A percentile compares a stretch with the other conserved stretches of the same genome.
phyloP scores from a whole-genome alignment of 1,139 yeast genomes.

The Oligophagozyma castellii region DNA sequence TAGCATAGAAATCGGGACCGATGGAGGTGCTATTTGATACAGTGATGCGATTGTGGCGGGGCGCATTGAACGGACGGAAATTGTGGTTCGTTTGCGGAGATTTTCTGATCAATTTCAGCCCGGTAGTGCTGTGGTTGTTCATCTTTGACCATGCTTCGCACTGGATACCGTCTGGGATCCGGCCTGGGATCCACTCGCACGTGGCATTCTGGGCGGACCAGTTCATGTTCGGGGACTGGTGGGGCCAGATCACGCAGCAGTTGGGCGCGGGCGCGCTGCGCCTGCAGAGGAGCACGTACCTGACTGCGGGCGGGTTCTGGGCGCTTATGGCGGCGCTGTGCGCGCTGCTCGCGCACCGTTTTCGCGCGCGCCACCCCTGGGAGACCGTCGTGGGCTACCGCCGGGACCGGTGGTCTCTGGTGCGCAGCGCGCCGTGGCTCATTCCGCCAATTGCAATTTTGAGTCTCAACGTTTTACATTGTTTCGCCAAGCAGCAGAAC shows the following conservation, averaged over 20 bases:
- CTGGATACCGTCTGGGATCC: conserved; percentile 37
- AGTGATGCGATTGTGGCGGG: too few species aligned
- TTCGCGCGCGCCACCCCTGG: too few species aligned
- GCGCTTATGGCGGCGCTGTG: conserved; percentile 4
- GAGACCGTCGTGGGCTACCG: conserved; percentile 1
- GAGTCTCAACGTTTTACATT: too few species aligned
- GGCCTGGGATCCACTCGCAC: conserved; percentile 38
- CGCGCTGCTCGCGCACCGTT: conserved; percentile 1
- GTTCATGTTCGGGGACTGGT: conserved; percentile 21
- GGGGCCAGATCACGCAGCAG: conserved; percentile 16
- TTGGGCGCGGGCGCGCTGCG: too few species aligned
- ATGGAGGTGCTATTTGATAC: too few species aligned
- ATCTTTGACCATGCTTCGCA: conserved; percentile 47
- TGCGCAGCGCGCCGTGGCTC: conserved; percentile 8
- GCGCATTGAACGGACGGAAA: conserved; percentile 28
- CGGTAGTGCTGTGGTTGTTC: conserved; percentile 42
- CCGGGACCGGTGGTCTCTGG: conserved; percentile 3
- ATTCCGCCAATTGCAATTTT: too few species aligned
- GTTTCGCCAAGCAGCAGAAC: conserved; percentile 22
- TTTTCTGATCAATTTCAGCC: conserved; percentile 38
- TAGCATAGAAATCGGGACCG: too few species aligned
- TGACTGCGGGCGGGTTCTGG: conserved; percentile 1
- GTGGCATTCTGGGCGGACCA: conserved; percentile 18
- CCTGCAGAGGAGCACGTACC: too few species aligned
- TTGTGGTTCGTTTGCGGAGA: conserved; percentile 29